phyloP scores from a whole-genome alignment of 441 rosid species.

The Pelargonium fulgidum region DNA sequence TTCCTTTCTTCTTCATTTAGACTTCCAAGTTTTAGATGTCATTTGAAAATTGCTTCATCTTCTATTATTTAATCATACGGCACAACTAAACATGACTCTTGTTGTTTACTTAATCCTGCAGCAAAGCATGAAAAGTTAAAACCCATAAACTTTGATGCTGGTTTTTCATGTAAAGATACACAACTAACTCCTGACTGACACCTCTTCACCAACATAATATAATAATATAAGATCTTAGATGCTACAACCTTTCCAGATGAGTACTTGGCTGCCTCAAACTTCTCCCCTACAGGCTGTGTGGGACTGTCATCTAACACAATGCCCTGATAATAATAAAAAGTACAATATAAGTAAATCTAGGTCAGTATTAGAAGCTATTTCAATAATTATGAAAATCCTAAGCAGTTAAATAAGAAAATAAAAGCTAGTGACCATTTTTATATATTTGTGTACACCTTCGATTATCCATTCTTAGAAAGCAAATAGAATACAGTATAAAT shows the following conservation, averaged over 20 bases:
- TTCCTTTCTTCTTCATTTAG: slow-evolving; percentile 31
- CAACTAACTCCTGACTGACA: slow-evolving; percentile 9
- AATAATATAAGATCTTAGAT: slow-evolving; percentile 2
- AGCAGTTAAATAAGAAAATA: slow-evolving; percentile 3
- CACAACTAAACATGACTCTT: slow-evolving; percentile 39
- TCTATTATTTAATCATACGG: slow-evolving; percentile 33
- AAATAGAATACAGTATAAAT: too few species aligned
- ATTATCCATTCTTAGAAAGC: too few species aligned
- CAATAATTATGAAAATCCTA: not conserved
- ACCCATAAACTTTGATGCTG: slow-evolving; percentile 23
- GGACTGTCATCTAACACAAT: slow-evolving; percentile 40
- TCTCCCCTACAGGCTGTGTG: slow-evolving; percentile 36
- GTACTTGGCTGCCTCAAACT: slow-evolving; percentile 75
- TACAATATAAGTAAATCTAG: not conserved
- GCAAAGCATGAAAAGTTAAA: slow-evolving; percentile 33
- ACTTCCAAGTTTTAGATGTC: slow-evolving; percentile 31
- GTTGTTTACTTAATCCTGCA: slow-evolving; percentile 50
- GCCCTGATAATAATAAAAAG: slow-evolving; percentile 42
- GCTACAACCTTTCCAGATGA: slow-evolving; percentile 65
- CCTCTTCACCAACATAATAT: not conserved
- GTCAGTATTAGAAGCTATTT: not conserved
- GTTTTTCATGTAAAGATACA: not conserved
- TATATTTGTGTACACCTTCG: too few species aligned
- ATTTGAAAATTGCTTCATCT: slow-evolving; percentile 39
- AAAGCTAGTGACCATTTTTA: not conserved